Base-by-base conservation (phyloP, 495 filamentous ascomycete genomes). In the Darksidea phi region DNA sequence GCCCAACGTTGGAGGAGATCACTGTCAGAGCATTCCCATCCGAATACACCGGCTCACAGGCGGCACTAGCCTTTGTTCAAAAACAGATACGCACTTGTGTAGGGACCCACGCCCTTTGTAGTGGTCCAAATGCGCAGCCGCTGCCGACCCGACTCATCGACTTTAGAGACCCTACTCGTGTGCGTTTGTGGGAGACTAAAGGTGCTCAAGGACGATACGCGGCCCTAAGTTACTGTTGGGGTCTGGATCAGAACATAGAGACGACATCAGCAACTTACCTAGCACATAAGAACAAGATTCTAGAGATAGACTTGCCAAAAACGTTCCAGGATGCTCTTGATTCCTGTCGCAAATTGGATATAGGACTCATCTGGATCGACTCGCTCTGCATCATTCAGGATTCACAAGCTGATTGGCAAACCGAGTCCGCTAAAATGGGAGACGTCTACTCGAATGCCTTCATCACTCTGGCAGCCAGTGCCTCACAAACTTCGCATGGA, bases 391-490 rank as follows among this genome's bases (percentile, higher is more conserved):
- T 55, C 17, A 48, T 51, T 17, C 32, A 55, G 18, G 52, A 45
- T 18, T 12, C 12, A 32, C 23, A 0, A 23, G 18, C 42, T 7
- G 52, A 55, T 45, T 55, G 52, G 52, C 5, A 25, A 10, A n/a
- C 12, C 4, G 52, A 55, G 25, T 55, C 52, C 10, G 10, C 34
- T 6, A 55, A 55, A 45, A 55, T 55, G 52, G 52, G 18, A 46
- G 36, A 21, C 18, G 25, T 55, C 21, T 55, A 55, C 23, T 10
- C n/a, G 18, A 55, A 55, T 45, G 8, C 52, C 2, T 43, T 32
- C 17, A 2, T 55, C 12, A 45, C 13, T 25, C 21, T 55, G 8
- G 52, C 52, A n/a, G 52, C 52, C 15, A 11, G 11, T 10, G 52
- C 52, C 21, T 42, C 52, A 6, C 8, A 6, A 2, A 18, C 43